Conservation (phyloP, 2,329 filamentous ascomycete species). For the Penicillium griseofulvum region DNA sequence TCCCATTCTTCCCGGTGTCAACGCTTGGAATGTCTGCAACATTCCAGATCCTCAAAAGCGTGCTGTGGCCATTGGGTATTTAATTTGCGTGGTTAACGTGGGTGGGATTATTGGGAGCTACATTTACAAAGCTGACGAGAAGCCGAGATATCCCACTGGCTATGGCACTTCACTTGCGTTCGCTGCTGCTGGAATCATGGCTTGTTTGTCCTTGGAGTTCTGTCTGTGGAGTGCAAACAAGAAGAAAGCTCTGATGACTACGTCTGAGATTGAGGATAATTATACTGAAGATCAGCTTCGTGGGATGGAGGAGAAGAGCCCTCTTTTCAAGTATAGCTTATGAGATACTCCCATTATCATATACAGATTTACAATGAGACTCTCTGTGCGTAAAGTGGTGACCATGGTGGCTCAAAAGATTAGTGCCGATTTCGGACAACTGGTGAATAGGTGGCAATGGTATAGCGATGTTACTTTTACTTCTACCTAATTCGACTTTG, state of each 20-base stretch:
- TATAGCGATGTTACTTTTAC: too few species aligned
- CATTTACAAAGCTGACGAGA: constrained; percentile 33
- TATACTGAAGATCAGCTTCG: constrained; percentile 5
- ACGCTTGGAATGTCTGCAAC: constrained; percentile 46
- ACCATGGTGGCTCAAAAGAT: too few species aligned
- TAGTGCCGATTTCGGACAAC: too few species aligned
- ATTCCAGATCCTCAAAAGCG: constrained; percentile 40
- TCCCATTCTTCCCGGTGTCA: constrained; percentile 43
- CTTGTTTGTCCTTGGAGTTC: constrained; percentile 9
- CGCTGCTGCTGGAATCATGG: constrained; percentile 21
- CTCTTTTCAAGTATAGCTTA: too few species aligned
- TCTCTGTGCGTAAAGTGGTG: too few species aligned
- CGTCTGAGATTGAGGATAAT: constrained; percentile 1
- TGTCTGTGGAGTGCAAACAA: constrained; percentile 7
- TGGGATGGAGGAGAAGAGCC: constrained; percentile 10
- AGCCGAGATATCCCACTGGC: constrained; percentile 35
- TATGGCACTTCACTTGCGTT: constrained; percentile 35
- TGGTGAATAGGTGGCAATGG: too few species aligned
- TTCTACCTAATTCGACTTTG: too few species aligned
- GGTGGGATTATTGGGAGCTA: constrained; percentile 39
- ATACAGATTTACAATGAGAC: too few species aligned
- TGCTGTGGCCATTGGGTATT: constrained; percentile 43
- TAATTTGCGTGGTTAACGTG: constrained; percentile 43
- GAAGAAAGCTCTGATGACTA: not conserved
- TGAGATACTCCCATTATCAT: too few species aligned